A percentile compares a stretch with the other conserved stretches of the same genome.
Evolutionary conservation across 345 rosid species (phyloP).

Genomic region (Euphorbia lathyris): DNA sequence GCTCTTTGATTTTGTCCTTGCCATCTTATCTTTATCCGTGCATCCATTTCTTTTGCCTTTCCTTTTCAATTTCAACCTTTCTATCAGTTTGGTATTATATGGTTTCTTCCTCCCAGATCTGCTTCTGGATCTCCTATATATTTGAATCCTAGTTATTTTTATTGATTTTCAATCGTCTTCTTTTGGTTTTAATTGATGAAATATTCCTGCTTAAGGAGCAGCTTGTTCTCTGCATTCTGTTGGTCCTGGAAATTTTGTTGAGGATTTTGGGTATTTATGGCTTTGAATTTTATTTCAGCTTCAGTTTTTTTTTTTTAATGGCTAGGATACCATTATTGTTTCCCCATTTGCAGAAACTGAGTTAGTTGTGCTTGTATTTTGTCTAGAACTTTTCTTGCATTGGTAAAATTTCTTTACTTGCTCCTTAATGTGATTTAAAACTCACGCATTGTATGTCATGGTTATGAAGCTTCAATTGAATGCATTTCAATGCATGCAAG

Average conservation of each 20-base stretch:
- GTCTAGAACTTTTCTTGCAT: too few relatives aligned
- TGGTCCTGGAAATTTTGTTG: too few relatives aligned
- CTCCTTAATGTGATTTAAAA: background rate
- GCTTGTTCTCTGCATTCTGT: conserved; percentile 1
- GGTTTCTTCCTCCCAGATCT: conserved; percentile 15
- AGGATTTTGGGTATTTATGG: background rate
- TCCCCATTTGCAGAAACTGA: background rate
- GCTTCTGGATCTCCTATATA: conserved; percentile 6
- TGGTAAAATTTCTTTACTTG: background rate
- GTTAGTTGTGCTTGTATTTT: too few relatives aligned
- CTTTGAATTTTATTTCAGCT: background rate
- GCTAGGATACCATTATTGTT: background rate
- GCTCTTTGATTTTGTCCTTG: background rate
- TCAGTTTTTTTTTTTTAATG: background rate
- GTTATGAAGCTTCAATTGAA: conserved; percentile 3
- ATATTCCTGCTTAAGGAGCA: background rate
- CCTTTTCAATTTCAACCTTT: background rate
- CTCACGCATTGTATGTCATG: background rate
- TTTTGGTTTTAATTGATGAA: conserved; percentile 1
- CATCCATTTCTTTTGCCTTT: background rate
- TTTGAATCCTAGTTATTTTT: conserved; percentile 12
- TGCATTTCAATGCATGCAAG: too few relatives aligned
- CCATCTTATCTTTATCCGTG: conserved; percentile 7
- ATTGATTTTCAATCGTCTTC: background rate
- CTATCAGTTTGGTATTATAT: conserved; percentile 19